Evolutionary conservation across 371 early-diverging fungal genomes (phyloP), one percentile per base, ranked within the genome.

Genomic region (Batkoa obscura): DNA sequence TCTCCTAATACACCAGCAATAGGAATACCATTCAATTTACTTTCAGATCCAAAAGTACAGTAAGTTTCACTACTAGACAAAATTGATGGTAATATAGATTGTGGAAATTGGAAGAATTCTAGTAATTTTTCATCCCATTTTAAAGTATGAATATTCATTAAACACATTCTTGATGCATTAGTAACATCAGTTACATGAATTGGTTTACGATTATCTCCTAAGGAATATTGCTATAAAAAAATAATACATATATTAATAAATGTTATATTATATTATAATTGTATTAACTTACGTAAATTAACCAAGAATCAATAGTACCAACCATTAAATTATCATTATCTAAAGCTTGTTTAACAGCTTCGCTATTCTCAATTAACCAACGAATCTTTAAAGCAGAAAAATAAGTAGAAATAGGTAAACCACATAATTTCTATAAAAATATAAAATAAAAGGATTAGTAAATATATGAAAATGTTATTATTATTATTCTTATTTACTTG

Each of bases 231-330:
- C 80, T 88, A 68, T 36, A 32, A 10, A 31, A n/a, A 45, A 17
- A 45, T 45, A 13, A 45, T 45, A 15, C 9, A 34, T 38, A 41
- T 38, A 53, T 13, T 38, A 38, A 15, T 43, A 15, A 5, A 43
- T 3, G n/a, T 34, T 32, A 12, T 32, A 34, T 10, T 13, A 34
- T 12, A 33, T 12, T 17, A 17, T 4, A 34, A 38, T 3, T 12
- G 30, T 34, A 15, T 4, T 39, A n/a, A 66, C 74, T 62, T 71
- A 81, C 82, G 60, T 81, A 86, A 56, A 88, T 81, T 42, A 94
- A 68, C 95, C 96, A 95, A 2, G 90, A 78, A 66, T 95, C 96
- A 31, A 95, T 75, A 0, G 92, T 95, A 43, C 96, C 93, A 60
- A 93, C 84, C 64, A 77, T 72, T 51, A 88, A 64, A 5, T 65